Evolutionary conservation across 1,284 basidiomycete genomes (phyloP).

Genomic region (Termitomyces sp.): DNA sequence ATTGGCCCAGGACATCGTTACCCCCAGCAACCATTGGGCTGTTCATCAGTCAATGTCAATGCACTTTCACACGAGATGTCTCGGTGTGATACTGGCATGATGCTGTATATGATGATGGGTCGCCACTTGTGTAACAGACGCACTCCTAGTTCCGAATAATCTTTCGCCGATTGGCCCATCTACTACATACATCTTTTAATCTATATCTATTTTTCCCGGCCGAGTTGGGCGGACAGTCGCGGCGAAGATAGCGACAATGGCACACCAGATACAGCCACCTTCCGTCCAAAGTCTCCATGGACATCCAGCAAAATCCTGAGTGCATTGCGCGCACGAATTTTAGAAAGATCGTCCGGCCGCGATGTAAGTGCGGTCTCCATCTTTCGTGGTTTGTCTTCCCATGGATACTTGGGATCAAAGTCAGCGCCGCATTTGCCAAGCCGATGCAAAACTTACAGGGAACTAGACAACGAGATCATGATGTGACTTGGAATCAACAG

Average conservation of each 20-base stretch:
- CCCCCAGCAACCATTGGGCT: slow-evolving; percentile 31
- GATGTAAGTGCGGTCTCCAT: slow-evolving; percentile 69
- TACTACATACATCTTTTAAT: slow-evolving; percentile 11
- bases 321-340: slow-evolving; percentile 89
- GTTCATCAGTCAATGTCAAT: slow-evolving; percentile 19
- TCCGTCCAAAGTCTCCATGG: slow-evolving; percentile 75
- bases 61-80: slow-evolving; percentile 27
- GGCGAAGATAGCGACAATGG: slow-evolving; percentile 35
- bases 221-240: slow-evolving; percentile 28
- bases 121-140: slow-evolving; percentile 12
- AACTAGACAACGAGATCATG: slow-evolving; percentile 31
- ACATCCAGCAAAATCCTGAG: slow-evolving; percentile 83
- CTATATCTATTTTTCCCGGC: slow-evolving; percentile 16
- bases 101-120: slow-evolving; percentile 19
- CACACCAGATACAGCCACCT: slow-evolving; percentile 34
- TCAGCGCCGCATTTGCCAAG: slow-evolving; percentile 17
- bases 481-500: slow-evolving; percentile 2
- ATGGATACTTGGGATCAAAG: slow-evolving; percentile 60
- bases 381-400: slow-evolving; percentile 56
- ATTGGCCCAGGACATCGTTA: slow-evolving; percentile 23
- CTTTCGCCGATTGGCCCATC: slow-evolving; percentile 20
- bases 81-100: slow-evolving; percentile 24
- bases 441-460: slow-evolving; percentile 53
- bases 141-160: neutral
- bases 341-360: slow-evolving; percentile 77